Evolutionary conservation across 768 basidiomycete species (phyloP).

Genomic region (Mycena capillaripes): DNA sequence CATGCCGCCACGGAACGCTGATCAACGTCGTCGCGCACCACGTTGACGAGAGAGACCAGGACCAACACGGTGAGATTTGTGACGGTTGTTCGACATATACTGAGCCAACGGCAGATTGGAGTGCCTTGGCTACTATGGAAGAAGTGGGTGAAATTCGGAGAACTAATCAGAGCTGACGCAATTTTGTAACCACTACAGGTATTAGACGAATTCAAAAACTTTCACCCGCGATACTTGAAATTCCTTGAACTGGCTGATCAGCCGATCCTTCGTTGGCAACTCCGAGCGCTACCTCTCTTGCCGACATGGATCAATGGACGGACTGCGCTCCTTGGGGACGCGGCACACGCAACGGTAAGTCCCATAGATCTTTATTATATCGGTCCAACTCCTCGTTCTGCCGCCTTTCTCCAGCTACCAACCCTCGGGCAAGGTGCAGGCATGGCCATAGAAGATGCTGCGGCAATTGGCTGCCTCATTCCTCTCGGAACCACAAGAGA

Average conservation of each 20-base stretch:
- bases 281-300: slow-evolving; percentile 17
- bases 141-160: slow-evolving; percentile 1
- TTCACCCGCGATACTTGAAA: slow-evolving; percentile 26
- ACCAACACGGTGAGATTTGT: slow-evolving; percentile 6
- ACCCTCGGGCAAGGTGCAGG: slow-evolving; percentile 45
- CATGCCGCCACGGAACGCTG: slow-evolving; percentile 10
- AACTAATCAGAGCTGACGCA: not conserved
- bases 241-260: slow-evolving; percentile 26
- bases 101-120: slow-evolving; percentile 5
- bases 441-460: slow-evolving; percentile 43
- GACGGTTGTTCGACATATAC: not conserved
- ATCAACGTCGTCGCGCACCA: slow-evolving; percentile 33
- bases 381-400: too few species aligned
- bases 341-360: slow-evolving; percentile 45
- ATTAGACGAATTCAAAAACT: slow-evolving; percentile 22
- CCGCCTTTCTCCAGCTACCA: too few species aligned
- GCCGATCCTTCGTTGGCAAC: slow-evolving; percentile 29
- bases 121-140: slow-evolving; percentile 10
- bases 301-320: slow-evolving; percentile 31
- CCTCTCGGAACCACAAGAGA: slow-evolving; percentile 14
- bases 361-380: too few species aligned
- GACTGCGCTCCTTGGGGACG: slow-evolving; percentile 23
- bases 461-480: slow-evolving; percentile 21
- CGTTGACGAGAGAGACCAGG: slow-evolving; percentile 26
- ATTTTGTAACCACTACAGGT: too few species aligned